Evolutionary conservation across 2,329 filamentous ascomycete genomes (phyloP).

Genomic region (Lecanicillium sp.): DNA sequence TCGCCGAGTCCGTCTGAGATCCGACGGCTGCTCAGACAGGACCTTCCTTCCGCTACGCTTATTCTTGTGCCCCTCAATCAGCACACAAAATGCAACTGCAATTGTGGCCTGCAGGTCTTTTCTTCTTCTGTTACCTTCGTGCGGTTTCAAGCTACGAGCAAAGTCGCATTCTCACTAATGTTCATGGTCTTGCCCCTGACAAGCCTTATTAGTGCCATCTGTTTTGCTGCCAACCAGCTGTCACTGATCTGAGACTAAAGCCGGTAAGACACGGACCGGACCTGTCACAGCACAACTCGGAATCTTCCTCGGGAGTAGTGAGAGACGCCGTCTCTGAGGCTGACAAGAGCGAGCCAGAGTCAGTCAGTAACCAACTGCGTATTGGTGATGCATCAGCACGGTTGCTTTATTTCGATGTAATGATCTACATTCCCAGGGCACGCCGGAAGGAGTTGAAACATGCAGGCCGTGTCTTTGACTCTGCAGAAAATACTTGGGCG

Average conservation of each 20-base stretch:
- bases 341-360: too few relatives aligned
- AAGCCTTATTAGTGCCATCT: constrained; percentile 10
- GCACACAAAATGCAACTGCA: too few relatives aligned
- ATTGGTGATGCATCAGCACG: too few relatives aligned
- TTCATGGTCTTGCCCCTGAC: neutral
- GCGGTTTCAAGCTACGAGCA: neutral
- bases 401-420: too few relatives aligned
- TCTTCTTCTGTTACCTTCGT: neutral
- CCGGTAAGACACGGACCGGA: neutral
- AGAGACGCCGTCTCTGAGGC: neutral
- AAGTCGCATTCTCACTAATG: neutral
- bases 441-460: neutral
- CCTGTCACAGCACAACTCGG: neutral
- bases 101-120: neutral
- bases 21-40: constrained; percentile 8
- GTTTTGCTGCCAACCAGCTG: neutral
- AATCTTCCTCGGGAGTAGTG: neutral
- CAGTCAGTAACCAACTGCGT: too few relatives aligned
- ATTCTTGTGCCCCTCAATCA: neutral
- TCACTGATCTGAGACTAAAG: constrained; percentile 8
- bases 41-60: neutral
- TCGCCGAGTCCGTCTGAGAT: neutral
- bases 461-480: neutral
- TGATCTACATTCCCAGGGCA: too few relatives aligned
- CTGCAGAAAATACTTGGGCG: neutral